Percentiles rank a stretch among this genome's conserved stretches.
Evolutionary conservation across 2,329 filamentous ascomycete species (phyloP).

Genomic region (Aspergillus texensis): DNA sequence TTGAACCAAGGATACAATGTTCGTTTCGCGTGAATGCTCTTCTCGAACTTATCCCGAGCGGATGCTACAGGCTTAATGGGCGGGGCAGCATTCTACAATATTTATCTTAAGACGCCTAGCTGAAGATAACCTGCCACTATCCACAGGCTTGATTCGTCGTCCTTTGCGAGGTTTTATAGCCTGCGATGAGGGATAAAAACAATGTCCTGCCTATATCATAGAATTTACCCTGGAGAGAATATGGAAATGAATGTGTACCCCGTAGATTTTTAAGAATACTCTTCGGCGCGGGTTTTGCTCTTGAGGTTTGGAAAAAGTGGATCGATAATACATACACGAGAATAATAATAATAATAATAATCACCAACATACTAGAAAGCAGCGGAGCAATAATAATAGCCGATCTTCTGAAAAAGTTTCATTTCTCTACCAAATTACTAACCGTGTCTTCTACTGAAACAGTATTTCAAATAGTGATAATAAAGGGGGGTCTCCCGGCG

Average conservation of each 20-base stretch:
- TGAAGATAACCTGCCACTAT: not conserved
- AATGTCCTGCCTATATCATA: not conserved
- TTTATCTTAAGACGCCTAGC: not conserved
- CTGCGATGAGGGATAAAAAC: not conserved
- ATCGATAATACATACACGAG: not conserved
- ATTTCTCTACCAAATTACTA: not conserved
- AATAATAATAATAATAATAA: not conserved
- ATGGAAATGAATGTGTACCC: not conserved
- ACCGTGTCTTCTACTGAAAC: not conserved
- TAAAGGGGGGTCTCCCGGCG: not conserved
- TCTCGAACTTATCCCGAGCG: not conserved
- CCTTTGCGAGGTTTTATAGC: not conserved
- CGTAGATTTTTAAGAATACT: not conserved
- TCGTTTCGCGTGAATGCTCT: not conserved
- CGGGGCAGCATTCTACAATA: not conserved
- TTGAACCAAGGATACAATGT: not conserved
- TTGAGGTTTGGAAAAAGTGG: not conserved
- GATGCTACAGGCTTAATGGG: not conserved
- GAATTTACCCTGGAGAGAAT: not conserved
- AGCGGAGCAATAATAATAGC: not conserved
- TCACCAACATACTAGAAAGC: not conserved
- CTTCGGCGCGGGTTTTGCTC: not conserved
- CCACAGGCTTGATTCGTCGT: not conserved
- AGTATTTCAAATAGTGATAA: slow-evolving; percentile 9
- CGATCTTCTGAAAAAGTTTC: not conserved